Conservation (phyloP, 2,329 filamentous ascomycete genomes). For the Fusarium pseudocircinatum region DNA sequence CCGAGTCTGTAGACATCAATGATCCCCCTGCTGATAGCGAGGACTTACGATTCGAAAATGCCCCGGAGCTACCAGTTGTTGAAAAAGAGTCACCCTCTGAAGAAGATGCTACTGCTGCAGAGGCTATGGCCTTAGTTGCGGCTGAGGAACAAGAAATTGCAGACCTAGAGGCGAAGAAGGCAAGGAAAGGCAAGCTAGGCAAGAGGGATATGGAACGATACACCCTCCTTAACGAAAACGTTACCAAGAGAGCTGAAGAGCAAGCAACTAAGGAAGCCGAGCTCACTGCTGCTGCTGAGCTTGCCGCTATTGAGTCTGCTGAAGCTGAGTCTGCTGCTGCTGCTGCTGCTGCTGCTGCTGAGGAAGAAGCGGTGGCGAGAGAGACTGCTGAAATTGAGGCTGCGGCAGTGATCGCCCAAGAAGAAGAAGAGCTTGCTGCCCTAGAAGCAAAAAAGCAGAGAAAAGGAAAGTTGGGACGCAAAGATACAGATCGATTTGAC, state of each 20-base stretch:
- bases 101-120: slow-evolving; percentile 33
- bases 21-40: slow-evolving; percentile 18
- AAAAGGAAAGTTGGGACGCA: slow-evolving; percentile 38
- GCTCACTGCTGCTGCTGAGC: slow-evolving; percentile 31
- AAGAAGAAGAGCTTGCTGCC: slow-evolving; percentile 35
- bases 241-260: slow-evolving; percentile 47
- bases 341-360: neutral
- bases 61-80: slow-evolving; percentile 24
- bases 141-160: slow-evolving; percentile 53
- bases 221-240: slow-evolving; percentile 48
- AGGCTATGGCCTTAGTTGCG: slow-evolving; percentile 24
- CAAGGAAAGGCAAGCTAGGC: slow-evolving; percentile 57
- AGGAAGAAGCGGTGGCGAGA: slow-evolving; percentile 22
- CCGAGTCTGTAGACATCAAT: slow-evolving; percentile 29
- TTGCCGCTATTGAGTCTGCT: slow-evolving; percentile 16
- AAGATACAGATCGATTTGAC: slow-evolving; percentile 34
- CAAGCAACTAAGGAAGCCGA: slow-evolving; percentile 38
- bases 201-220: slow-evolving; percentile 59
- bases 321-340: slow-evolving; percentile 15
- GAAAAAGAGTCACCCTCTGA: neutral
- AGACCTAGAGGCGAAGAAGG: slow-evolving; percentile 58
- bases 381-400: slow-evolving; percentile 32
- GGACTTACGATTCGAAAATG: slow-evolving; percentile 23
- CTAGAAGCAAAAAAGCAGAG: slow-evolving; percentile 35
- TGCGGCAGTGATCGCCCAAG: slow-evolving; percentile 12